phyloP scores from a whole-genome alignment of 257 asterid genomes.

The Prunella vulgaris region DNA sequence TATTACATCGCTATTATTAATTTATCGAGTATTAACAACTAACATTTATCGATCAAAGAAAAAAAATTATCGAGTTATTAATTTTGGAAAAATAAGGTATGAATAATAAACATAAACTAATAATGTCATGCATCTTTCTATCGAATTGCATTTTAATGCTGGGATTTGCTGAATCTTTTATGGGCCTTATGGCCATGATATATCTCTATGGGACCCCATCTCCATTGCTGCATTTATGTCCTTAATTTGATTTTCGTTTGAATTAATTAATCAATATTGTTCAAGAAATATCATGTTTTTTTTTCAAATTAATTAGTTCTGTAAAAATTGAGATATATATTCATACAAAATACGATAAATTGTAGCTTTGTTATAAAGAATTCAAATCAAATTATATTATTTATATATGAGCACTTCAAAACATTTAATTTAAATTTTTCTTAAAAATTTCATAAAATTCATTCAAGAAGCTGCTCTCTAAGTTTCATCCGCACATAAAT shows the following conservation, averaged over 20 bases:
- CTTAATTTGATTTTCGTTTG: background rate
- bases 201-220: constrained; percentile 17
- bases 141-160: constrained; percentile 10
- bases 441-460: background rate
- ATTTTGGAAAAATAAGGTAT: background rate
- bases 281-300: background rate
- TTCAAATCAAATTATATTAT: background rate
- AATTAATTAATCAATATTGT: background rate
- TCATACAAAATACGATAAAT: background rate
- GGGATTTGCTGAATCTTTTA: constrained; percentile 15
- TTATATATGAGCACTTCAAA: too few species aligned
- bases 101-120: background rate
- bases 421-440: background rate
- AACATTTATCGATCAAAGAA: too few species aligned
- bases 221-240: constrained; percentile 13
- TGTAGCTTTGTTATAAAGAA: background rate
- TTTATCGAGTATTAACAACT: background rate
- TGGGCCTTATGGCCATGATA: background rate
- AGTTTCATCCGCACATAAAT: background rate
- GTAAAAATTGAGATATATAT: background rate
- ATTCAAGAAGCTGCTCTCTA: background rate
- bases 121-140: background rate
- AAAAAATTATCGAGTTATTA: too few species aligned
- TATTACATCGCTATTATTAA: background rate
- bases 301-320: background rate